These are phyloP conservation scores for Ascochyta rabiei DNA, from an alignment of 2,329 filamentous ascomycete genomes.

Conservation along the genomic window DNA sequence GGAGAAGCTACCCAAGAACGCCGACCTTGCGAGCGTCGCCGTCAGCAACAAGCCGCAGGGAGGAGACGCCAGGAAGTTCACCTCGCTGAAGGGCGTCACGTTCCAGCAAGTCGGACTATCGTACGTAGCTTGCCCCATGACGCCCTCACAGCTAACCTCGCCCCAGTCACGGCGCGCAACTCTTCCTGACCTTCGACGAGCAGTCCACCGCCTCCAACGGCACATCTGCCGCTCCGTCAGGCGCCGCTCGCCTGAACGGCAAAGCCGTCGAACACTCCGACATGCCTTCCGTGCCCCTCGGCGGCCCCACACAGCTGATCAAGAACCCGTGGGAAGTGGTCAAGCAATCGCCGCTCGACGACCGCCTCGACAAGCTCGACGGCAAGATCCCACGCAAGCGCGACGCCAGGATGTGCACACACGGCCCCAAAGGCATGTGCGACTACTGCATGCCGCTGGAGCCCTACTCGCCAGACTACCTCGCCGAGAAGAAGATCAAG, in stretches of 20 bases:
- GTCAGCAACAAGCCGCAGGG: conserved; percentile 67
- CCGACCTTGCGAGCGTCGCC: conserved; percentile 60
- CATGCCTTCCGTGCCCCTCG: conserved; percentile 65
- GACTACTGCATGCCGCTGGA: conserved; percentile 98
- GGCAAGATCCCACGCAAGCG: conserved; percentile 82
- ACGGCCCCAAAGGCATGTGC: conserved; percentile 97
- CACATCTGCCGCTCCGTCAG: conserved; percentile 40
- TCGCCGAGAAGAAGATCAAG: conserved; percentile 97
- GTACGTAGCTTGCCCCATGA: conserved; percentile 45
- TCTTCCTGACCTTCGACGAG: conserved; percentile 83
- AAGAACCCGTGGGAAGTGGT: conserved; percentile 95
- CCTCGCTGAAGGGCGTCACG: conserved; percentile 59
- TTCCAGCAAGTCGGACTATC: conserved; percentile 64
- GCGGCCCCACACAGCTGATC: conserved; percentile 65
- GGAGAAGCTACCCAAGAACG: conserved; percentile 64
- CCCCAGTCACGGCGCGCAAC: conserved; percentile 83
- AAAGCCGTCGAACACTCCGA: conserved; percentile 73
- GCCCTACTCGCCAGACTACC: conserved; percentile 86
- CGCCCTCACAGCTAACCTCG: conserved; percentile 23
- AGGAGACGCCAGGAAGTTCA: conserved; percentile 61
- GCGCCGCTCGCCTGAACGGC: conserved; percentile 75
- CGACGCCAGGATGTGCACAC: conserved; percentile 88
- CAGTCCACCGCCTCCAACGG: conserved; percentile 59
- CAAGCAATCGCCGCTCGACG: conserved; percentile 84
- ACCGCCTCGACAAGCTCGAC: conserved; percentile 82